Evolutionary conservation across 495 filamentous ascomycete species (phyloP), one percentile per base, ranked within the genome.

Genomic region (Aspergillus incahuasiensis): DNA sequence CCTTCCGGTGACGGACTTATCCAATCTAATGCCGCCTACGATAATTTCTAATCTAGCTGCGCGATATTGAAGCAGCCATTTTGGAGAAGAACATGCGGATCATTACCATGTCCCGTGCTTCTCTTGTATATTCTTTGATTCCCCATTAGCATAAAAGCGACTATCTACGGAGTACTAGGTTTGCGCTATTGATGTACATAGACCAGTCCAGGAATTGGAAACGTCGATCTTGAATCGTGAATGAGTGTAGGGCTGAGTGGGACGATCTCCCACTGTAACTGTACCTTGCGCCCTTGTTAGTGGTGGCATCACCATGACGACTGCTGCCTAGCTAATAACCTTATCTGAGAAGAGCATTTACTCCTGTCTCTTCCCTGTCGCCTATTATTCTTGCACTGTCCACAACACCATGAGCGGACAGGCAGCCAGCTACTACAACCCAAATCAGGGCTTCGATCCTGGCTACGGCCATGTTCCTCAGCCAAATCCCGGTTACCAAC

Each of bases 371-470:
- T 38, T 5, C 25, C 40, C 35, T 50, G 15, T 52, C 47, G 48
- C 22, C 45, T 44, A 18, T 19, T 32, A 5, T 38, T 40, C 40
- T 7, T 24, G 22, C 30, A 53, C 22, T 40, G n/a, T 6, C 34
- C 18, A 35, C 30, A 58, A 59, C 61, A 60, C 49, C 20, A 77
- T 77, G 74, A 77, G 71, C 58, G 74, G 74, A 47, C 69, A 76
- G 58, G 71, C 74, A 16, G 68, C 68, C 13, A 70, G 63, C 45
- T 77, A 77, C 40, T 77, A 77, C 54, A 66, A 73, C 47, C 56
- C 57, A 8, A 59, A 56, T 16, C 67, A 71, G 57, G 61, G 57
- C 57, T 64, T 64, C 38, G 57, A 41, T 18, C 40, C 45, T 46
- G 45, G 57, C 32, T 40, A 62, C 40, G 21, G 58, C 8, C 40